Conservation (phyloP, 164 flowering plant species). For the Chloranthus sessilifolius region DNA sequence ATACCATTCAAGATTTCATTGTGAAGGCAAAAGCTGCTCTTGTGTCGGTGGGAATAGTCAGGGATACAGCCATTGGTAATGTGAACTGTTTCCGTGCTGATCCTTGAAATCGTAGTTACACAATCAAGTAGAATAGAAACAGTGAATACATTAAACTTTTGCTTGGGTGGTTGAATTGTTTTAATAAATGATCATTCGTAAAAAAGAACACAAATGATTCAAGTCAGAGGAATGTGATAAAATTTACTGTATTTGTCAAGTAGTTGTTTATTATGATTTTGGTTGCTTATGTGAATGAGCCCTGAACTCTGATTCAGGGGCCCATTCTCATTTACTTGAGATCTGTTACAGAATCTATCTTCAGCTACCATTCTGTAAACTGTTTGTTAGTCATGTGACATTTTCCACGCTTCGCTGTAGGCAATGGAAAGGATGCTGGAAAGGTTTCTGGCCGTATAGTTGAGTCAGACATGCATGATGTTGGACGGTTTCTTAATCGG, state of each 20-base stretch:
- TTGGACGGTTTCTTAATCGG: slow-evolving; percentile 95
- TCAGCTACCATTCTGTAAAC: background rate
- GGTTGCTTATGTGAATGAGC: too few species aligned
- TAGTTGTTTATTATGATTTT: background rate
- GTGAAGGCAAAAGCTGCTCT: slow-evolving; percentile 87
- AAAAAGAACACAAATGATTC: background rate
- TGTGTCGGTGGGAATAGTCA: slow-evolving; percentile 85
- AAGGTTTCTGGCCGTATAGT: slow-evolving; percentile 79
- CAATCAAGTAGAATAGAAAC: slow-evolving; percentile 1
- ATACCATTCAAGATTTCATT: slow-evolving; percentile 60
- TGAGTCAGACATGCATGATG: slow-evolving; percentile 98
- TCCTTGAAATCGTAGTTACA: background rate
- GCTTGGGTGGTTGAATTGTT: too few species aligned
- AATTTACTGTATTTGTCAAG: background rate
- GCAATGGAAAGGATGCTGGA: slow-evolving; percentile 68
- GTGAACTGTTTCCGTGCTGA: slow-evolving; percentile 3
- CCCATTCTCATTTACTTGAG: background rate
- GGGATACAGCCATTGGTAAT: slow-evolving; percentile 78
- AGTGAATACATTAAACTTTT: too few species aligned
- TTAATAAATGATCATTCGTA: too few species aligned
- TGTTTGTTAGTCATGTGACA: slow-evolving; percentile 3
- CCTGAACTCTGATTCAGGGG: too few species aligned
- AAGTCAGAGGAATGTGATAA: background rate
- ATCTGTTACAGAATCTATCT: background rate
- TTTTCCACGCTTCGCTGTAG: slow-evolving; percentile 24